Evolutionary conservation across 305 asterid species (phyloP), one percentile per base, ranked within the genome.

Genomic region (Petunia hybrid): DNA sequence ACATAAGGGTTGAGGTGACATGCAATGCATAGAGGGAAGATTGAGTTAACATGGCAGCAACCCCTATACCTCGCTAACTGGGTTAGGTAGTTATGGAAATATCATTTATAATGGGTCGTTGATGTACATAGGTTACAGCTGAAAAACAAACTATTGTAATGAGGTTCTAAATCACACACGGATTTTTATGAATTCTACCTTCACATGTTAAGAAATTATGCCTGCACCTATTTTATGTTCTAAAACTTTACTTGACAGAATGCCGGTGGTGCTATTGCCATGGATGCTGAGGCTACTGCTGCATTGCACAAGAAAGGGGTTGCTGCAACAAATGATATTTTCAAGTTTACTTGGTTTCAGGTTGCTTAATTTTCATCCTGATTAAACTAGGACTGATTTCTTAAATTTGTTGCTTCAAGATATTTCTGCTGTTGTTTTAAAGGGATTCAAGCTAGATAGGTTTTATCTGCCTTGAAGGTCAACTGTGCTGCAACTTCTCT

Each of bases 231-330:
- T 22, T 9, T 4, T 80, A 9, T 63, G 51, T 35, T 46, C 70
- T 63, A 62, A 45, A 73, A 76, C 43, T 71, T 22, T 53, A 36
- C 65, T 80, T 81, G 76, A 64, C 88, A 95, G 99, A 97, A 89
- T 85, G 88, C 91, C 82, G 97, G 96, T 85, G 93, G 93, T 83
- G 84, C 85, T 63, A 89, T 97, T 77, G 89, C 80, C 84, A 89
- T 97, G 99, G 98, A 97, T 84, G 98, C 98, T 81, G 98, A 97
- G 81, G 99, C 98, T 77, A 94, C 96, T 35, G 84, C 98, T 71
- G 83, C 91, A 22, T 82, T 97, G 89, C 98, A 86, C 85, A 90
- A 91, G 88, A 93, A 87, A 87, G 95, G 96, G 79, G 60, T 97
- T 80, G 83, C 91, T 84, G 81, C 93, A 10, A 97, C 99, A 57